Percentiles rank a stretch among this genome's conserved stretches.
phyloP scores from a whole-genome alignment of 495 filamentous ascomycete genomes.

The Podospora comata region DNA sequence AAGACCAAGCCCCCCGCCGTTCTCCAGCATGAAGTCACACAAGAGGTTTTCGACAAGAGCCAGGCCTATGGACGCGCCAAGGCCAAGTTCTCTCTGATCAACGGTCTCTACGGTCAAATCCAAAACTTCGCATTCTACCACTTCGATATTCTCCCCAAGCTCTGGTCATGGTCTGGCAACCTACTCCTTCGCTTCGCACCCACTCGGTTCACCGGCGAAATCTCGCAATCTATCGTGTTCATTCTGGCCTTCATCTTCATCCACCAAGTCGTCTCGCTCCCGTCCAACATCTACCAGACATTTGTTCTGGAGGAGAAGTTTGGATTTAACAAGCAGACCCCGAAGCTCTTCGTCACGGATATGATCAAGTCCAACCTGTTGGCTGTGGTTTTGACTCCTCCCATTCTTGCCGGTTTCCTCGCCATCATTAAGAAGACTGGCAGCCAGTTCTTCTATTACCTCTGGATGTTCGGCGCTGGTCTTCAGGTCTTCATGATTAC shows the following conservation, averaged over 20 bases:
- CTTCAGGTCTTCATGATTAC: slow-evolving; percentile 93
- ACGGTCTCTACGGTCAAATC: slow-evolving; percentile 75
- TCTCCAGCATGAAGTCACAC: slow-evolving; percentile 77
- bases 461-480: slow-evolving; percentile 86
- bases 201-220: slow-evolving; percentile 79
- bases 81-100: slow-evolving; percentile 79
- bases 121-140: slow-evolving; percentile 87
- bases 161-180: slow-evolving; percentile 79
- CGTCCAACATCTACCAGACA: slow-evolving; percentile 82
- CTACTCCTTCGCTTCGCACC: slow-evolving; percentile 71
- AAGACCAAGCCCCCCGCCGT: slow-evolving; percentile 77
- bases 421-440: slow-evolving; percentile 89
- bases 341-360: slow-evolving; percentile 83
- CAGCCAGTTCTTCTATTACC: slow-evolving; percentile 91
- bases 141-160: slow-evolving; percentile 81
- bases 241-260: slow-evolving; percentile 81
- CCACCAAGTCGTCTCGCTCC: slow-evolving; percentile 72
- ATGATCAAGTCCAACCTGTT: slow-evolving; percentile 88
- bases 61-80: slow-evolving; percentile 97
- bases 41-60: slow-evolving; percentile 90
- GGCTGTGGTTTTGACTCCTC: slow-evolving; percentile 70
- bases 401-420: slow-evolving; percentile 85
- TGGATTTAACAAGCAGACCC: slow-evolving; percentile 97
- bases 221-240: slow-evolving; percentile 89
- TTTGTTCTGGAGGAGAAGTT: slow-evolving; percentile 96